Percentiles rank a stretch among this genome's conserved stretches.
Evolutionary conservation across 768 basidiomycete species (phyloP).

Genomic region (Neoboletus subvelutipes): DNA sequence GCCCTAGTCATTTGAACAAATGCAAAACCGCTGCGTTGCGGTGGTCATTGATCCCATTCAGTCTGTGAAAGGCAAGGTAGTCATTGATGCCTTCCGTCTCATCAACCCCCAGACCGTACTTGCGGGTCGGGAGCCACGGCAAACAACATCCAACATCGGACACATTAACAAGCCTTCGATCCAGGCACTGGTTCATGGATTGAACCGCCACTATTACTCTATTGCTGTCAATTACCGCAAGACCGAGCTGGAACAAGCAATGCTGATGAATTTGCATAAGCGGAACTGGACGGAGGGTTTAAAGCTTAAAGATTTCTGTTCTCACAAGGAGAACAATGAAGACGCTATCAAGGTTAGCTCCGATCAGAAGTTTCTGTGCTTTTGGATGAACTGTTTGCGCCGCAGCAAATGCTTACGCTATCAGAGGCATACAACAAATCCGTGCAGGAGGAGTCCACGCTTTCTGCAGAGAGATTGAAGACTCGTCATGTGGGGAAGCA

Average conservation of each 20-base stretch:
- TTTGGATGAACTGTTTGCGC: slow-evolving; percentile 19
- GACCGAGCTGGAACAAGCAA: slow-evolving; percentile 96
- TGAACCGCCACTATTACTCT: slow-evolving; percentile 98
- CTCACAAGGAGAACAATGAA: slow-evolving; percentile 87
- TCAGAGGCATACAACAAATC: slow-evolving; percentile 97
- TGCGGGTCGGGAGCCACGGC: slow-evolving; percentile 90
- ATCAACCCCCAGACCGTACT: slow-evolving; percentile 91
- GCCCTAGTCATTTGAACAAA: slow-evolving; percentile 88
- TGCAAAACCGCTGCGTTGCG: slow-evolving; percentile 90
- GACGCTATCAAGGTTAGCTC: slow-evolving; percentile 85
- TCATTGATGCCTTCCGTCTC: slow-evolving; percentile 97
- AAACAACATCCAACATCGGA: slow-evolving; percentile 97
- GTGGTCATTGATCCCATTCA: slow-evolving; percentile 99
- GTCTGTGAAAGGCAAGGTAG: slow-evolving; percentile 98
- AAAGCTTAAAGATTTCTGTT: slow-evolving; percentile 85
- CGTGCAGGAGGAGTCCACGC: slow-evolving; percentile 96
- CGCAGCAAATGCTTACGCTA: slow-evolving; percentile 76
- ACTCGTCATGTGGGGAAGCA: slow-evolving; percentile 97
- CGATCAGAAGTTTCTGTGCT: slow-evolving; percentile 14
- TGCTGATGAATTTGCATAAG: slow-evolving; percentile 99
- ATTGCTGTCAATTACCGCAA: slow-evolving; percentile 98
- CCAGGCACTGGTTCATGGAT: slow-evolving; percentile 94
- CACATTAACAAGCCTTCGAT: slow-evolving; percentile 99
- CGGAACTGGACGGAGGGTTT: slow-evolving; percentile 98
- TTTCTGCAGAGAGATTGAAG: slow-evolving; percentile 90